Percentiles rank a stretch among this genome's conserved stretches.
These are phyloP conservation scores for Triticum timopheevii DNA, from an alignment of 176 grass and related monocot genomes.

Conservation along the genomic window DNA sequence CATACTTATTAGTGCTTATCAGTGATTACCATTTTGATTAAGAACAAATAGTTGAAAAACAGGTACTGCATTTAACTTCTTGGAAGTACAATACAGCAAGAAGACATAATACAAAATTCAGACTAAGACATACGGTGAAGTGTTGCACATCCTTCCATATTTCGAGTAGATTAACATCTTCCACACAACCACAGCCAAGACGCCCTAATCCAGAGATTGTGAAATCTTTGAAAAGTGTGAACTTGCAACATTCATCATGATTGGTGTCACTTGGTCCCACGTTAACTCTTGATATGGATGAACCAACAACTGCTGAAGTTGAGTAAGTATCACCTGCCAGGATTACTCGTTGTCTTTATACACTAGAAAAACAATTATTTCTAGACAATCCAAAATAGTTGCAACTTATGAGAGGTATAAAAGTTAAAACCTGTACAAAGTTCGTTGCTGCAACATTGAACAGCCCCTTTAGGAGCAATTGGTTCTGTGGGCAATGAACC, in stretches of 20 bases:
- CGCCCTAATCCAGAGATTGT: slow-evolving; percentile 54
- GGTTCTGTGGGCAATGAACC: slow-evolving; percentile 7
- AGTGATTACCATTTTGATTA: not conserved
- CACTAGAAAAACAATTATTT: not conserved
- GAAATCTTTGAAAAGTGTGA: slow-evolving; percentile 76
- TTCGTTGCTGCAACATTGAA: not conserved
- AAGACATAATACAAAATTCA: slow-evolving; percentile 19
- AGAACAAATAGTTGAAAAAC: slow-evolving; percentile 27
- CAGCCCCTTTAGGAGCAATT: slow-evolving; percentile 25
- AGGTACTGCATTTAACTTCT: slow-evolving; percentile 3
- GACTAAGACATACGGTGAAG: slow-evolving; percentile 48
- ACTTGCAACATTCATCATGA: slow-evolving; percentile 40
- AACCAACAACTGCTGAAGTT: slow-evolving; percentile 6
- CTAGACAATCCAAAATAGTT: not conserved
- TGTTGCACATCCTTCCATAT: slow-evolving; percentile 64
- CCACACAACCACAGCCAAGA: slow-evolving; percentile 61
- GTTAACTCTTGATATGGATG: slow-evolving; percentile 15
- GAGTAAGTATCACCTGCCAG: slow-evolving; percentile 17
- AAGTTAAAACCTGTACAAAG: slow-evolving; percentile 10
- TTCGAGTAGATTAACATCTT: slow-evolving; percentile 56
- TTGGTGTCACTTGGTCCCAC: slow-evolving; percentile 26
- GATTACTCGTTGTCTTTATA: slow-evolving; percentile 11
- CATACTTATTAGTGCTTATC: not conserved
- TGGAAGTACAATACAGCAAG: not conserved
- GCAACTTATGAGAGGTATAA: not conserved